Conservation (phyloP, 768 basidiomycete genomes). For the Mycena galericulata region DNA sequence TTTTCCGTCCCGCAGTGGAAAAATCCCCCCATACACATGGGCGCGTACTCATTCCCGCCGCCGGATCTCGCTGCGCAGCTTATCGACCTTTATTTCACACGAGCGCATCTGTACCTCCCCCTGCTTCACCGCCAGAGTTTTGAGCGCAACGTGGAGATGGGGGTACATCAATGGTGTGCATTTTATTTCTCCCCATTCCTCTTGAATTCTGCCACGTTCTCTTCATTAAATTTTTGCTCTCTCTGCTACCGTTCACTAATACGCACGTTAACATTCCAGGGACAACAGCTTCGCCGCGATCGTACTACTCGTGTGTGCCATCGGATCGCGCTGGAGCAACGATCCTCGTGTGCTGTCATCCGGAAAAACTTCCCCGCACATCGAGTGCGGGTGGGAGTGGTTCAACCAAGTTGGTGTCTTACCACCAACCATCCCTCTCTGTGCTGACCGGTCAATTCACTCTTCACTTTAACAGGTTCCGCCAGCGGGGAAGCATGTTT, state of each 20-base stretch:
- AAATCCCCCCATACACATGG: neutral
- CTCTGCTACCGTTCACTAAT: neutral
- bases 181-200: neutral
- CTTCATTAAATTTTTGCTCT: no score
- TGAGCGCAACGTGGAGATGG: constrained; percentile 58
- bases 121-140: constrained; percentile 82
- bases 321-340: constrained; percentile 67
- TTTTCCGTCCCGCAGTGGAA: neutral
- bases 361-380: constrained; percentile 42
- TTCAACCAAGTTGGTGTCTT: constrained; percentile 70
- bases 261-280: neutral
- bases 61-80: constrained; percentile 62
- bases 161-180: constrained; percentile 55
- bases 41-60: constrained; percentile 61
- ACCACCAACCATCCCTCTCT: no score
- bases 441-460: neutral
- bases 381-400: constrained; percentile 74
- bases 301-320: constrained; percentile 78
- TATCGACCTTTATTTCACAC: constrained; percentile 72
- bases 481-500: constrained; percentile 68
- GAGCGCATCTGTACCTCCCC: constrained; percentile 67
- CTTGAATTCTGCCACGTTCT: no score
- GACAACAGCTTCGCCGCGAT: constrained; percentile 67
- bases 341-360: constrained; percentile 62
- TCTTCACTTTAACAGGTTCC: constrained; percentile 44